Conservation (phyloP, 257 asterid species). For the Rhazya stricta region DNA sequence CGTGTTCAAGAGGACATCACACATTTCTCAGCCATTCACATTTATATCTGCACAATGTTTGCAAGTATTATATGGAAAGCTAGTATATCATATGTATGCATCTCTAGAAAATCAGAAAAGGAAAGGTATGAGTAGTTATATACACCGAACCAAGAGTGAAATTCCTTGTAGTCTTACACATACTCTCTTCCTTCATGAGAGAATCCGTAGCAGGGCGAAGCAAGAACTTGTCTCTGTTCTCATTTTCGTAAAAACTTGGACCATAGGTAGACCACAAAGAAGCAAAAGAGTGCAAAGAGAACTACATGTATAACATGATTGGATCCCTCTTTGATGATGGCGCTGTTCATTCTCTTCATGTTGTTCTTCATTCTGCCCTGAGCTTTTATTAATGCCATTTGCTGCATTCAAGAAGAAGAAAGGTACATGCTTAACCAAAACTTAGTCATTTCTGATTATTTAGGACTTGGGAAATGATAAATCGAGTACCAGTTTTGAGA, state of each 20-base stretch:
- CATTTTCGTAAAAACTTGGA: slow-evolving; percentile 37
- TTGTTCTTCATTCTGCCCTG: slow-evolving; percentile 81
- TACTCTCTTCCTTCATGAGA: neutral
- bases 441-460: neutral
- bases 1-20: neutral
- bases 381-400: slow-evolving; percentile 73
- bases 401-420: slow-evolving; percentile 26
- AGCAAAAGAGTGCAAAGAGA: slow-evolving; percentile 58
- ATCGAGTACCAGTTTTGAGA: neutral
- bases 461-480: neutral
- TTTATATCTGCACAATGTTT: neutral
- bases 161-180: neutral
- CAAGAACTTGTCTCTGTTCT: neutral
- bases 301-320: slow-evolving; percentile 64
- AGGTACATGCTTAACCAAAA: neutral
- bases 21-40: neutral
- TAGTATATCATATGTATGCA: neutral
- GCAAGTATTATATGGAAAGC: neutral
- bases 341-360: slow-evolving; percentile 68
- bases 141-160: neutral
- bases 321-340: slow-evolving; percentile 68
- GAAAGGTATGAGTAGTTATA: too few species aligned
- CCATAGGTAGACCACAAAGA: slow-evolving; percentile 51
- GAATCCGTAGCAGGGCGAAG: neutral
- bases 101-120: too few species aligned